phyloP scores from a whole-genome alignment of 1,284 basidiomycete genomes.

The Taiwanofungus camphoratus region DNA sequence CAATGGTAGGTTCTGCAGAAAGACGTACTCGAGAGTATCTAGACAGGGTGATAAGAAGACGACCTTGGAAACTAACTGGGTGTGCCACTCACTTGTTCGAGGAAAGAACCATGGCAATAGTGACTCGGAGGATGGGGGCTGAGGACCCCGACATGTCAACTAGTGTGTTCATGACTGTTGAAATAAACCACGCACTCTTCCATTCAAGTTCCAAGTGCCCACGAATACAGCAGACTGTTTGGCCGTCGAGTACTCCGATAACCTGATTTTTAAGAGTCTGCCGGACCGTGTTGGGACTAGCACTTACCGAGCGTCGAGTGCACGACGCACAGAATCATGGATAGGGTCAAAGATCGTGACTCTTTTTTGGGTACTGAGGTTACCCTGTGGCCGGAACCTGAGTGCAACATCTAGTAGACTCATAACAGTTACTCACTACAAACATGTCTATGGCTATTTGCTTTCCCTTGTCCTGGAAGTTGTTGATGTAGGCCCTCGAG shows the following conservation, averaged over 20 bases:
- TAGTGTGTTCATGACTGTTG: not conserved
- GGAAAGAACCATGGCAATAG: constrained; percentile 91
- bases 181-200: constrained; percentile 48
- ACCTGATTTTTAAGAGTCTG: constrained; percentile 34
- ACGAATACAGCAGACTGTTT: constrained; percentile 72
- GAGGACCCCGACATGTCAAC: not conserved
- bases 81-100: constrained; percentile 48
- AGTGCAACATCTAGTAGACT: too few species aligned
- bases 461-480: constrained; percentile 95
- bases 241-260: constrained; percentile 82
- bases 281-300: constrained; percentile 7
- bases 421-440: constrained; percentile 65
- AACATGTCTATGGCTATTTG: constrained; percentile 95
- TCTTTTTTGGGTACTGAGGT: constrained; percentile 81
- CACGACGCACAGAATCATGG: constrained; percentile 78
- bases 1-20: not conserved
- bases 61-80: constrained; percentile 1
- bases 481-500: constrained; percentile 93
- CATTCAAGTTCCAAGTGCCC: constrained; percentile 97
- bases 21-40: constrained; percentile 57
- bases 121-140: constrained; percentile 73
- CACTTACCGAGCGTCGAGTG: constrained; percentile 58
- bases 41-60: constrained; percentile 9
- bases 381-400: constrained; percentile 61
- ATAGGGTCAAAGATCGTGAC: constrained; percentile 94